Percentiles rank a stretch among this genome's conserved stretches.
Conservation (phyloP, 352 stramenopile species). For the Phytophthora palmivora region DNA sequence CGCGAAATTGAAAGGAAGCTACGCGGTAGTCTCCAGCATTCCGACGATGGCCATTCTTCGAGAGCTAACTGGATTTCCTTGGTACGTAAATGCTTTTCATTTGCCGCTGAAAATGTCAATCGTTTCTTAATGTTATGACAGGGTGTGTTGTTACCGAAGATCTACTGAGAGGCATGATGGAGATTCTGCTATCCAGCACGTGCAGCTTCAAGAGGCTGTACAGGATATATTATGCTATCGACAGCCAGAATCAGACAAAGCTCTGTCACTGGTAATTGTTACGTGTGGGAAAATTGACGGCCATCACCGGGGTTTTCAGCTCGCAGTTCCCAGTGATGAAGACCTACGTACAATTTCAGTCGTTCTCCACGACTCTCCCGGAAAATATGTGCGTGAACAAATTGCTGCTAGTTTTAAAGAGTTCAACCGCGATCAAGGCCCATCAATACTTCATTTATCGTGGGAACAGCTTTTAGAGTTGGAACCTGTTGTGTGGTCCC, state of each 20-base stretch:
- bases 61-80: constrained; percentile 55
- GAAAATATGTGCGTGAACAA: constrained; percentile 13
- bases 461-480: constrained; percentile 41
- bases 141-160: constrained; percentile 26
- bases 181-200: constrained; percentile 4
- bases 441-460: constrained; percentile 9
- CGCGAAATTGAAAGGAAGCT: constrained; percentile 61
- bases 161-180: background rate
- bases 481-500: constrained; percentile 37
- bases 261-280: constrained; percentile 23
- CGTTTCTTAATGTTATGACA: constrained; percentile 6
- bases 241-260: background rate
- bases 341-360: constrained; percentile 2
- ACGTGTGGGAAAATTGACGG: constrained; percentile 36
- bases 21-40: constrained; percentile 25
- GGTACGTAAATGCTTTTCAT: constrained; percentile 31
- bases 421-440: constrained; percentile 15
- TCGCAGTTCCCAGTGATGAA: constrained; percentile 18
- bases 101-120: background rate
- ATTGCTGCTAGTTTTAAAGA: constrained; percentile 3
- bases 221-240: constrained; percentile 1
- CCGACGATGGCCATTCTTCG: constrained; percentile 43
- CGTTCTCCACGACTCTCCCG: constrained; percentile 12
- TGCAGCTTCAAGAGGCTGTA: constrained; percentile 12
- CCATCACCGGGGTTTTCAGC: constrained; percentile 42